Base-by-base conservation (phyloP, 202 grass and related monocot species). In the Setaria viridis region DNA sequence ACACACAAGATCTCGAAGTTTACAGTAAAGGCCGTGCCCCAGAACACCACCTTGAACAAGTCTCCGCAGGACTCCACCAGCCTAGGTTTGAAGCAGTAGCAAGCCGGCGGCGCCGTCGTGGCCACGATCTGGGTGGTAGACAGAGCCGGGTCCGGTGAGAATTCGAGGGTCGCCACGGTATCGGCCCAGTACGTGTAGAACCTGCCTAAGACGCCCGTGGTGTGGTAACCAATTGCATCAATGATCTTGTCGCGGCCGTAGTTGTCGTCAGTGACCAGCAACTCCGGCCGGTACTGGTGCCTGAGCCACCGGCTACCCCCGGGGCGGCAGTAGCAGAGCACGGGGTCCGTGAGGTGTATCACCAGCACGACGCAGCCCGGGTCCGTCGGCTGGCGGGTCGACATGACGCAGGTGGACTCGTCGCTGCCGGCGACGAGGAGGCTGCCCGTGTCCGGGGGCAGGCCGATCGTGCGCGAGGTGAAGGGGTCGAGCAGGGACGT, bases 151-250 rank as follows among this genome's bases (percentile, higher is more conserved):
- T 25, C 46, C 2, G 56, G 30, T 0, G 77, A 67, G 30, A 80
- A 67, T 2, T 80, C 62, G 1, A 80, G 62, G 9, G 62, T 67
- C 16, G 49, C 5, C 1, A 67, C 7, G 5, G 13, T 66, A 16
- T 50, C 48, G 48, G 3, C 12, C 50, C 50, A 53, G 2, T 5
- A 53, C 50, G 50, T 13, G 67, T 70, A 29, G 67, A 70, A 47
- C 67, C 42, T 70, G 20, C 20, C 67, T 20, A 4, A 21, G 10
- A 20, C 42, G 4, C 39, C 67, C 1, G 19, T 5, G 39, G 42
- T 46, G 45, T 9, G 67, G 0, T 0, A 11, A 2, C 2, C 3
- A 39, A 68, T n/a, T 0, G 39, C 4, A 1, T 1, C 0, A 1
- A 2, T 43, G 66, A 12, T 1, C 1, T 48, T 2, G 46, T 48